Evolutionary conservation across 2,329 filamentous ascomycete genomes (phyloP).

Genomic region (Sclerotinia minor): DNA sequence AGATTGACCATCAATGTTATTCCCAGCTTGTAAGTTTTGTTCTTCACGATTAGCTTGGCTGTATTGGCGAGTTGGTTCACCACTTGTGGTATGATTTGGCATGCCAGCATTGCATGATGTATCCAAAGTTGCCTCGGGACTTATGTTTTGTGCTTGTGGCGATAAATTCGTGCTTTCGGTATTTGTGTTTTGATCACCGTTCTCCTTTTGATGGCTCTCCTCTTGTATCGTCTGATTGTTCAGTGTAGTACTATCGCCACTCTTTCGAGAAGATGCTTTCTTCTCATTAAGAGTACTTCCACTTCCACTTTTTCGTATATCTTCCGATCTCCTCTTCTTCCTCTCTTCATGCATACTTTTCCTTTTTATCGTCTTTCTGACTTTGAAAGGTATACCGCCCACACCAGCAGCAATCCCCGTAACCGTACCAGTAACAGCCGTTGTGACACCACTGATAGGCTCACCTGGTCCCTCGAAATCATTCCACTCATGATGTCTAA

Average conservation of each 20-base stretch:
- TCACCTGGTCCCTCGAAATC: constrained; percentile 76
- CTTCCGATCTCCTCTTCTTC: constrained; percentile 36
- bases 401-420: constrained; percentile 62
- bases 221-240: constrained; percentile 20
- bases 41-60: constrained; percentile 10
- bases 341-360: constrained; percentile 52
- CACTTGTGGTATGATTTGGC: constrained; percentile 21
- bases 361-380: constrained; percentile 59
- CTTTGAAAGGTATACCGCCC: constrained; percentile 61
- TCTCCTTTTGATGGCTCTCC: neutral
- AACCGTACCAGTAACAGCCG: constrained; percentile 60
- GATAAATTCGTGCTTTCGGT: too few species aligned
- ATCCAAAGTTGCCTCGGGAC: neutral
- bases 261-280: constrained; percentile 6
- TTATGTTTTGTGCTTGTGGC: neutral
- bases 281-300: constrained; percentile 22
- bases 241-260: neutral
- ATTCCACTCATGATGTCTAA: constrained; percentile 72
- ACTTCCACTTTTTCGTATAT: constrained; percentile 21
- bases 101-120: neutral
- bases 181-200: too few species aligned
- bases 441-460: constrained; percentile 65
- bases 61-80: constrained; percentile 28
- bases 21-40: constrained; percentile 2
- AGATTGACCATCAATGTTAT: constrained; percentile 26